phyloP scores from a whole-genome alignment of 306 rosid genomes.

The Cyamopsis tetragonoloba region DNA sequence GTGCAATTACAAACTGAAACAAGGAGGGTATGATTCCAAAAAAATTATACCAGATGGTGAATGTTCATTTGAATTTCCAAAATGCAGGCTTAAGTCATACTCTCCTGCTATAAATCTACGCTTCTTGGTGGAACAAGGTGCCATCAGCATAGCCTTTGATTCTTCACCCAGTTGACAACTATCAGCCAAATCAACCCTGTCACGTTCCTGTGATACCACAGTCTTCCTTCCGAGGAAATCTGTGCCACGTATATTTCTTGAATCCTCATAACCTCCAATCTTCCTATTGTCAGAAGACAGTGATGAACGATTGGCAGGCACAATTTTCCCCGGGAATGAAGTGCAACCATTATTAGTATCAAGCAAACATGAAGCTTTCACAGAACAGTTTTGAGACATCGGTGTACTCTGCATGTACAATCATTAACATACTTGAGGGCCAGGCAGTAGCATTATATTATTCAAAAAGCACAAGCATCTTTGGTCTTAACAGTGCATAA shows the following conservation, averaged over 20 bases:
- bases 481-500: conserved; percentile 15
- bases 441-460: conserved; percentile 7
- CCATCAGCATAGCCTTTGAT: conserved; percentile 28
- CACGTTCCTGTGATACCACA: conserved; percentile 34
- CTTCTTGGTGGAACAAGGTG: conserved; percentile 61
- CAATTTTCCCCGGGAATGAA: conserved; percentile 45
- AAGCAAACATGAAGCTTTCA: conserved; percentile 33
- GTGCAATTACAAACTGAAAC: conserved; percentile 23
- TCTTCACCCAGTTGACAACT: conserved; percentile 40
- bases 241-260: conserved; percentile 31
- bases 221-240: conserved; percentile 37
- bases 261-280: conserved; percentile 33
- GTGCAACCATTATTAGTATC: conserved; percentile 31
- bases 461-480: background rate
- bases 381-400: conserved; percentile 32
- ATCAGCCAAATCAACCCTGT: conserved; percentile 39
- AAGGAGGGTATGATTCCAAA: conserved; percentile 20
- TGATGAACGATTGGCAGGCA: conserved; percentile 85
- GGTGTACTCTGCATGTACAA: conserved; percentile 48
- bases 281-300: conserved; percentile 47
- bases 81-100: conserved; percentile 34
- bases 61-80: conserved; percentile 37
- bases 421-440: conserved; percentile 28
- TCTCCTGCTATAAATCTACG: conserved; percentile 51
- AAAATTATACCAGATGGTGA: conserved; percentile 35